Conservation (phyloP, 305 asterid species). For the Ilex paraguariensis region DNA sequence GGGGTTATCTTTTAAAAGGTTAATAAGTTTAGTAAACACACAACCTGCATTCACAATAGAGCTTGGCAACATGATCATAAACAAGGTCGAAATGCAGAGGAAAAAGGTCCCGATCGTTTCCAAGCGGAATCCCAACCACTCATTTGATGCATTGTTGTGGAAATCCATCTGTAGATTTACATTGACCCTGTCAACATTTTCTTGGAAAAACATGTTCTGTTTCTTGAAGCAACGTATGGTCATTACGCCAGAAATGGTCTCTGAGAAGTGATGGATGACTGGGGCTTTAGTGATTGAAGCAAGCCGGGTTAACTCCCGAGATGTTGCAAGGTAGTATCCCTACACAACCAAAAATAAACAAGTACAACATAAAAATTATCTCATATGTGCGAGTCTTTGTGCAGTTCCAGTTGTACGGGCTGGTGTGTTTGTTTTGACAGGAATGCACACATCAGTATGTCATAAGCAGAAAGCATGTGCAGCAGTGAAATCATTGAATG, state of each 20-base stretch:
- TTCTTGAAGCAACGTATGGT: conserved; percentile 1
- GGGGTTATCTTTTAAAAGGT: too few species aligned
- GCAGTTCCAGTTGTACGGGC: too few species aligned
- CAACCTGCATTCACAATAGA: neutral
- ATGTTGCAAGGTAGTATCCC: neutral
- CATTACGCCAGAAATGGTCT: conserved; percentile 2
- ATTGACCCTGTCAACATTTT: conserved; percentile 1
- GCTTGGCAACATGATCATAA: conserved; percentile 5
- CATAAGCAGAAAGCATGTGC: too few species aligned
- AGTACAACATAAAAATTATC: too few species aligned
- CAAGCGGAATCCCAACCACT: conserved; percentile 1
- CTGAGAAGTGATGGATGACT: conserved; percentile 6
- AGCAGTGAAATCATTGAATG: too few species aligned
- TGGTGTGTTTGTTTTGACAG: too few species aligned
- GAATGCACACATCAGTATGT: too few species aligned
- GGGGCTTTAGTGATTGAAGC: neutral
- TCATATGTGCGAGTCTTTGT: too few species aligned
- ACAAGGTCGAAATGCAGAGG: neutral
- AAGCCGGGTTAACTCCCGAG: neutral
- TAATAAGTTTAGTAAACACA: neutral
- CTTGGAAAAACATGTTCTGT: neutral
- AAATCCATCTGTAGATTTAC: conserved; percentile 1
- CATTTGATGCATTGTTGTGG: conserved; percentile 4
- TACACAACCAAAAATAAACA: neutral
- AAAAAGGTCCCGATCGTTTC: neutral